A percentile compares a stretch with the other conserved stretches of the same genome.
Evolutionary conservation across 257 asterid genomes (phyloP).

Genomic region (Solanum bukasovii): DNA sequence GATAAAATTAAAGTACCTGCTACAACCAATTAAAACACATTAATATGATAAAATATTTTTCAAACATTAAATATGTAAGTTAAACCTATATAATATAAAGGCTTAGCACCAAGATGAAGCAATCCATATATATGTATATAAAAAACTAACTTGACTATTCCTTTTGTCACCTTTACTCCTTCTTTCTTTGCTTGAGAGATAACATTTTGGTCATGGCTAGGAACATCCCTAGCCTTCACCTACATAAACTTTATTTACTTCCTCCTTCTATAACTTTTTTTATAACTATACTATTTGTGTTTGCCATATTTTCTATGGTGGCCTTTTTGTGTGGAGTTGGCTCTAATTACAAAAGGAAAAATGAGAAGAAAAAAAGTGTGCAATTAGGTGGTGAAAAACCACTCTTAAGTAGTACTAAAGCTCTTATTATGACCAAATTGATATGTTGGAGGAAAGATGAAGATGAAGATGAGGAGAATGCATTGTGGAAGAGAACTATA

Average conservation of each 20-base stretch:
- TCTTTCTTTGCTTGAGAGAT: neutral
- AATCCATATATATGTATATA: neutral
- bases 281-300: neutral
- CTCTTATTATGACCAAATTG: slow-evolving; percentile 32
- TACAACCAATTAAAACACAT: neutral
- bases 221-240: neutral
- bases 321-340: neutral
- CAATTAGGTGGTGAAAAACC: slow-evolving; percentile 29
- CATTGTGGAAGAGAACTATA: slow-evolving; percentile 52
- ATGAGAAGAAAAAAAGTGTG: slow-evolving; percentile 9
- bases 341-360: neutral
- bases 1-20: neutral
- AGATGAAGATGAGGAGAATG: slow-evolving; percentile 16
- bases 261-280: neutral
- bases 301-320: neutral
- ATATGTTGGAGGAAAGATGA: slow-evolving; percentile 46
- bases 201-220: neutral
- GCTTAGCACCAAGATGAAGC: neutral
- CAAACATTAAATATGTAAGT: neutral
- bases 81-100: neutral
- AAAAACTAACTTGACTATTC: neutral
- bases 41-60: neutral
- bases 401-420: slow-evolving; percentile 39
- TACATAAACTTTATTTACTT: neutral
- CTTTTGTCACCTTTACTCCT: neutral